Evolutionary conservation across 129 eudicot genomes (phyloP), one percentile per base, ranked within the genome.

Genomic region (Lactuca saligna): DNA sequence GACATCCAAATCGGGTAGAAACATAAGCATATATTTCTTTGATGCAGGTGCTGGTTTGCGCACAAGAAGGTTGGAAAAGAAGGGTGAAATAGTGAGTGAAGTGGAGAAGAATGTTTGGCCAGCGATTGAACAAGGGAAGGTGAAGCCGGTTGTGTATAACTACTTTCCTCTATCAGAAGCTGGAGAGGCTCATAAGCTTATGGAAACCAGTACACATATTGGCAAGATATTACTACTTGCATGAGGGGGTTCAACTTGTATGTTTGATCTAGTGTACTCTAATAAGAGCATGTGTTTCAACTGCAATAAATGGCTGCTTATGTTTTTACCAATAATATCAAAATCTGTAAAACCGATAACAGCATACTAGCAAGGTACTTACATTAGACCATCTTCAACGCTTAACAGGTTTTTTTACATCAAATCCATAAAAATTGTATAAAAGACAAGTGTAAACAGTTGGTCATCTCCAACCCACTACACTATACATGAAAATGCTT

Each of bases 71-170:
- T 17, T 67, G 56, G 95, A 93, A 65, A 84, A 86, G 87, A 93
- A 93, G 80, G 95, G 96, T 20, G 71, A 54, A 73, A 90, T 87
- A 48, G 91, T 84, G 57, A 82, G 83, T 25, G 95, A 90, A 31
- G 95, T 90, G 57, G 95, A 90, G 80, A 87, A 90, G 81, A 82
- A 82, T 3, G 88, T 90, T 55, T 90, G 95, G 95, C 95, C 95
- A 0, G 95, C 97, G 15, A 82, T 86, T 17, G 80, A 54, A 12
- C 80, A 79, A 29, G 85, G 85, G 42, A 80, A 87, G 75, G 84
- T 90, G 51, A 90, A 84, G 58, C 87, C 95, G 0, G 66, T 87
- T 16, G 78, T 90, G 32, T 79, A 86, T 56, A 87, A 87, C 41
- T 68, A 59, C 38, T 34, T 90, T 8, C 87, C 91, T 14, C 66